Percentiles rank a stretch among this genome's conserved stretches.
Evolutionary conservation across 2,329 filamentous ascomycete genomes (phyloP).

Genomic region (Colletotrichum agaves): DNA sequence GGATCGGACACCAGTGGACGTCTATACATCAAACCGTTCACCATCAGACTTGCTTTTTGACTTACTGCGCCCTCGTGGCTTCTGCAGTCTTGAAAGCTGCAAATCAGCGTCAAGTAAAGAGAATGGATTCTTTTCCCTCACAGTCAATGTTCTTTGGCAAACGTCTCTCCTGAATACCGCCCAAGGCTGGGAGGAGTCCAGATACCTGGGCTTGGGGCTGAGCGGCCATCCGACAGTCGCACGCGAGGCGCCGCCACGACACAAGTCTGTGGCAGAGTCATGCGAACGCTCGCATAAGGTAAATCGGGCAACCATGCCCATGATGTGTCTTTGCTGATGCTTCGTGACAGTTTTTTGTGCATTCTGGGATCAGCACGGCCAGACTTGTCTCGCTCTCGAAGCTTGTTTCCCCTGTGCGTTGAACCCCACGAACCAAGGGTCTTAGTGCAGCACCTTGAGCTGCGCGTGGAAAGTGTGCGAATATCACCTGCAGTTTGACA

Average conservation of each 20-base stretch:
- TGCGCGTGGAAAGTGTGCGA: conserved; percentile 1
- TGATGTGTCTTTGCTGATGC: background rate
- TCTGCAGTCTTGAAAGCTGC: too few species aligned
- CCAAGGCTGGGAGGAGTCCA: background rate
- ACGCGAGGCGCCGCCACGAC: conserved; percentile 17
- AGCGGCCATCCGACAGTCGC: background rate
- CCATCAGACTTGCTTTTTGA: too few species aligned
- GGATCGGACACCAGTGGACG: background rate
- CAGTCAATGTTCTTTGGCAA: conserved; percentile 1
- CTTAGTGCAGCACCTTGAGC: background rate
- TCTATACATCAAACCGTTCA: background rate
- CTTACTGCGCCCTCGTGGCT: too few species aligned
- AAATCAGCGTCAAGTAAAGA: background rate
- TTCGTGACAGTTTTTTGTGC: background rate
- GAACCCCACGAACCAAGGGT: background rate
- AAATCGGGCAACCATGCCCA: background rate
- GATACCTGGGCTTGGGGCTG: background rate
- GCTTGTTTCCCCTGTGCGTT: conserved; percentile 4
- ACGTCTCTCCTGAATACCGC: background rate
- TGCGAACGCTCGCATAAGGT: background rate
- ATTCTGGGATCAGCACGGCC: conserved; percentile 2
- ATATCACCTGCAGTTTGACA: conserved; percentile 21
- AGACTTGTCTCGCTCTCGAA: background rate
- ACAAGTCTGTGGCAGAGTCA: background rate
- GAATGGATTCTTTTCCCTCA: background rate